Conservation (phyloP, 1,284 basidiomycete genomes). For the Volvariella volvacea region DNA sequence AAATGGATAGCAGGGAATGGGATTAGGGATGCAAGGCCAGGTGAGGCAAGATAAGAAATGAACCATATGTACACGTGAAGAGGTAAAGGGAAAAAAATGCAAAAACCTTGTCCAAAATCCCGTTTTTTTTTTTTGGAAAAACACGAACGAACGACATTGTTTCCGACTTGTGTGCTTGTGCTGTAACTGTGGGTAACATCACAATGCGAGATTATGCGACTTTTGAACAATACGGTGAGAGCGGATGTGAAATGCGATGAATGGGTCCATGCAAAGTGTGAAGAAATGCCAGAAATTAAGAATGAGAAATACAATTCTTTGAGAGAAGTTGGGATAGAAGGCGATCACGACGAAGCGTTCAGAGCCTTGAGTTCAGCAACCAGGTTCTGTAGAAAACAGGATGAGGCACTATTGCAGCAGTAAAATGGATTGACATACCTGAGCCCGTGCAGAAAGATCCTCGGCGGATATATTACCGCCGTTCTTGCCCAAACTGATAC, state of each 20-base stretch:
- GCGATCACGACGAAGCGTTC: slow-evolving; percentile 11
- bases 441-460: slow-evolving; percentile 36
- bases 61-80: not conserved
- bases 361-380: slow-evolving; percentile 29
- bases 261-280: not conserved
- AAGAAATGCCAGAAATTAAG: not conserved
- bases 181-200: not conserved
- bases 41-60: not conserved
- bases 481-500: slow-evolving; percentile 46
- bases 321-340: not conserved
- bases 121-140: no score
- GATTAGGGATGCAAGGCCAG: not conserved
- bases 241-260: not conserved
- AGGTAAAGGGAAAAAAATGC: not conserved
- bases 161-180: not conserved
- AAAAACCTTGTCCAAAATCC: no score
- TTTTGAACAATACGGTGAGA: not conserved
- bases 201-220: not conserved
- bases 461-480: slow-evolving; percentile 22
- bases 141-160: not conserved
- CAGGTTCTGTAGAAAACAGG: slow-evolving; percentile 21
- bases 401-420: slow-evolving; percentile 1
- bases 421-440: slow-evolving; percentile 26
- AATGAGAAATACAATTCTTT: not conserved
- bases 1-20: not conserved